Percentiles rank a stretch among this genome's conserved stretches.
Evolutionary conservation across 495 filamentous ascomycete species (phyloP).

Genomic region (Aspergillus mulundensis): DNA sequence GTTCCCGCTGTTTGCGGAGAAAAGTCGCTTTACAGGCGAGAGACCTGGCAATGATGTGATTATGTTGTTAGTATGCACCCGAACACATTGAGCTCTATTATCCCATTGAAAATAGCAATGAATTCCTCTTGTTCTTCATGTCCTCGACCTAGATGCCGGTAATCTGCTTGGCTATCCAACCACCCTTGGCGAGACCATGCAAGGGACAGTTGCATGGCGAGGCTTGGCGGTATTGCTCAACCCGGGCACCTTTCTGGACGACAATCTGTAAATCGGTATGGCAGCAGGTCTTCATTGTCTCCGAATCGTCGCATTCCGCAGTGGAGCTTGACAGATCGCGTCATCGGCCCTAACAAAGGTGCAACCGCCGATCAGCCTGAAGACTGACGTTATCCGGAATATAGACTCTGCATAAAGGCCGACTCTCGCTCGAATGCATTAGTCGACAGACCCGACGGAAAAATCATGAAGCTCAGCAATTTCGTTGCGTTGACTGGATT

Average conservation of each 20-base stretch:
- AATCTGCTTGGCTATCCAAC: not conserved
- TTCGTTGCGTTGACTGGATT: slow-evolving; percentile 9
- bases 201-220: not conserved
- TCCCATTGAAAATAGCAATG: not conserved
- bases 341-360: not conserved
- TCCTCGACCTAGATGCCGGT: not conserved
- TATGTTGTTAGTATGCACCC: not conserved
- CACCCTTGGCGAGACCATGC: not conserved
- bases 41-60: slow-evolving; percentile 28
- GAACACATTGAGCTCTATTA: not conserved
- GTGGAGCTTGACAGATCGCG: slow-evolving; percentile 5
- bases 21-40: slow-evolving; percentile 31
- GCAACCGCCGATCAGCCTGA: not conserved
- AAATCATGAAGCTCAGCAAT: slow-evolving; percentile 16
- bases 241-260: not conserved
- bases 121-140: not conserved
- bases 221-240: not conserved
- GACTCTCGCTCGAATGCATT: not conserved
- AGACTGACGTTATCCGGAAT: not conserved
- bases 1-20: slow-evolving; percentile 47
- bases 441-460: not conserved
- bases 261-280: too few relatives aligned
- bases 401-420: not conserved
- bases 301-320: not conserved
- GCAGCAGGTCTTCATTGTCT: too few relatives aligned